Evolutionary conservation across 768 basidiomycete species (phyloP).

Genomic region (Termitomyces sp.): DNA sequence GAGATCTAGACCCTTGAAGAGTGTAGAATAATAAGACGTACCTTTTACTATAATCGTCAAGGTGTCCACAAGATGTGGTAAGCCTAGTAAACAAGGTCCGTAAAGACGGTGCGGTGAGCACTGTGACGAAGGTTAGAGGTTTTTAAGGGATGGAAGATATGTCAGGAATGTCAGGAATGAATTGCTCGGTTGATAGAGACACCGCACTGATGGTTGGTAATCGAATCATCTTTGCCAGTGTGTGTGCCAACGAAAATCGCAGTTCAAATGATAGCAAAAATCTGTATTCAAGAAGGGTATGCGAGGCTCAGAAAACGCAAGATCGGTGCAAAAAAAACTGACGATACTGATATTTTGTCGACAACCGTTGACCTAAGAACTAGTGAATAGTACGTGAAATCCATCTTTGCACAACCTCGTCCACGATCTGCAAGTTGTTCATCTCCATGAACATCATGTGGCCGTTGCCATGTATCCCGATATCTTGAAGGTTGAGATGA

Average conservation of each 20-base stretch:
- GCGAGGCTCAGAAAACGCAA: too few relatives aligned
- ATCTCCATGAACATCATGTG: constrained; percentile 56
- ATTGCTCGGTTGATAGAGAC: neutral
- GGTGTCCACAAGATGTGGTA: too few relatives aligned
- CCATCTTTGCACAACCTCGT: constrained; percentile 18
- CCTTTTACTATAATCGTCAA: neutral
- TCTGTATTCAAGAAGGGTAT: too few relatives aligned
- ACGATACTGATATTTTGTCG: too few relatives aligned
- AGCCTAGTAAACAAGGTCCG: neutral
- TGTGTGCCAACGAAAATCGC: too few relatives aligned
- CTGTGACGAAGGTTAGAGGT: too few relatives aligned
- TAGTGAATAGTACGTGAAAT: neutral
- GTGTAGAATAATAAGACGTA: neutral
- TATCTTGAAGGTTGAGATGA: constrained; percentile 30
- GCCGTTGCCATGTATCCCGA: constrained; percentile 47
- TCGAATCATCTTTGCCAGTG: too few relatives aligned
- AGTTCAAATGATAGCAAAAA: too few relatives aligned
- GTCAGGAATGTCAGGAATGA: neutral
- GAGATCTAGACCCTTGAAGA: neutral
- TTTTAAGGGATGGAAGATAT: constrained; percentile 21
- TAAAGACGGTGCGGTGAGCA: too few relatives aligned
- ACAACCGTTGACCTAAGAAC: neutral
- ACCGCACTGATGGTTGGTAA: too few relatives aligned
- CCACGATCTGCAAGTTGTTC: constrained; percentile 38
- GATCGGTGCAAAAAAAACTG: too few relatives aligned